Percentiles rank a stretch among this genome's conserved stretches.
phyloP scores from a whole-genome alignment of 129 eudicot genomes.

The Calendula officinalis region DNA sequence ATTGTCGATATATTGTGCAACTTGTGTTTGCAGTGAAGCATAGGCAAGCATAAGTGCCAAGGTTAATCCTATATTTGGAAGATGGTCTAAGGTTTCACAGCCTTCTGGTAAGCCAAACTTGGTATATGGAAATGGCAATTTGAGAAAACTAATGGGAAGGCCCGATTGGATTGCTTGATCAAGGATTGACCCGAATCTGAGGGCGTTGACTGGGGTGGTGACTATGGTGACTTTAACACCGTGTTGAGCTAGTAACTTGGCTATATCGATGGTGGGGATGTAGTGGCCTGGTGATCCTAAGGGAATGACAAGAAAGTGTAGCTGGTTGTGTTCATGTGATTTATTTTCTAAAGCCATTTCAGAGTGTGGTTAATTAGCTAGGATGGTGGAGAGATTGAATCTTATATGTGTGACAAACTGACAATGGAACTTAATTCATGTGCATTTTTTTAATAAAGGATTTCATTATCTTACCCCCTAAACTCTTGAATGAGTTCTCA shows the following conservation, averaged over 20 bases:
- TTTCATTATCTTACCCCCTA: too few relatives aligned
- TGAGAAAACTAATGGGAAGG: conserved; percentile 34
- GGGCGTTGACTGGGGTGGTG: conserved; percentile 35
- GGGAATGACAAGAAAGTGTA: conserved; percentile 56
- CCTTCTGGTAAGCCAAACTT: conserved; percentile 62
- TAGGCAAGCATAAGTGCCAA: conserved; percentile 21
- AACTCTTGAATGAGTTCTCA: too few relatives aligned
- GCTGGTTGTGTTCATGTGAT: conserved; percentile 29
- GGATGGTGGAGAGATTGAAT: not conserved
- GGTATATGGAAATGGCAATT: conserved; percentile 35
- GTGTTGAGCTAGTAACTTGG: conserved; percentile 45
- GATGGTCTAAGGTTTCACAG: conserved; percentile 48
- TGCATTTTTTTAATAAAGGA: too few relatives aligned
- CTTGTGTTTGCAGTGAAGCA: conserved; percentile 28
- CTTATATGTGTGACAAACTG: too few relatives aligned
- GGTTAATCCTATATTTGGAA: conserved; percentile 25
- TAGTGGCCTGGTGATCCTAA: conserved; percentile 54
- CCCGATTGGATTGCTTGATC: conserved; percentile 42
- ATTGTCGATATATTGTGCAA: conserved; percentile 36
- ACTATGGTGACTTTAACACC: conserved; percentile 41
- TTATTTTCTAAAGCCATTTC: conserved; percentile 26
- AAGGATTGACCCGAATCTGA: conserved; percentile 35
- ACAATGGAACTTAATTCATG: too few relatives aligned
- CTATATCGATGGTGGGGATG: conserved; percentile 56
- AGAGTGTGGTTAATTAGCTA: not conserved